A percentile compares a stretch with the other conserved stretches of the same genome.
These are phyloP conservation scores for Phalaenopsis aphrodite DNA, from an alignment of 106 monocot species.

Conservation along the genomic window DNA sequence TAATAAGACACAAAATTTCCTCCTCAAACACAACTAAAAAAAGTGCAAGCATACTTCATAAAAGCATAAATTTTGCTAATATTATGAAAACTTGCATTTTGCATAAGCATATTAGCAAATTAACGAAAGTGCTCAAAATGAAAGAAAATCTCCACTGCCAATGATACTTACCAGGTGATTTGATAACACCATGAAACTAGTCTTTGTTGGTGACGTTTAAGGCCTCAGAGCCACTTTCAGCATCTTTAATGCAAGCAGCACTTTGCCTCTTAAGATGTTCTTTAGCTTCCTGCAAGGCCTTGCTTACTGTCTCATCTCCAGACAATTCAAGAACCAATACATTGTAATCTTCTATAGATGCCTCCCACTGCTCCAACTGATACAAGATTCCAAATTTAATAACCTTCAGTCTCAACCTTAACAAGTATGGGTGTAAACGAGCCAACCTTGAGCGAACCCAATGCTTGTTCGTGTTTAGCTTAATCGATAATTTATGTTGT, in stretches of 20 bases:
- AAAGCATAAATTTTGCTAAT: too few relatives aligned
- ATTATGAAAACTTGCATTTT: background rate
- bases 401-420: background rate
- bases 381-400: background rate
- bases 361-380: conserved; percentile 45
- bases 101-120: background rate
- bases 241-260: conserved; percentile 1
- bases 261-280: conserved; percentile 14
- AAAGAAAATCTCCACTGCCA: too few relatives aligned
- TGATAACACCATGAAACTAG: conserved; percentile 13
- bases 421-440: background rate
- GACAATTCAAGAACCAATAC: conserved; percentile 27
- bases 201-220: conserved; percentile 14
- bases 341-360: conserved; percentile 47
- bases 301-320: conserved; percentile 32
- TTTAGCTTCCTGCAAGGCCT: conserved; percentile 25
- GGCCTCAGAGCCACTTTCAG: background rate
- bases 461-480: too few relatives aligned
- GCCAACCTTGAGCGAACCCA: too few relatives aligned
- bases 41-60: too few relatives aligned
- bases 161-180: conserved; percentile 19
- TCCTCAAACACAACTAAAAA: too few relatives aligned
- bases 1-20: too few relatives aligned
- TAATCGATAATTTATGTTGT: too few relatives aligned
- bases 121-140: background rate